Percentiles rank a stretch among this genome's conserved stretches.
Evolutionary conservation across 495 filamentous ascomycete species (phyloP).

Genomic region (Penicillium coprophilum): DNA sequence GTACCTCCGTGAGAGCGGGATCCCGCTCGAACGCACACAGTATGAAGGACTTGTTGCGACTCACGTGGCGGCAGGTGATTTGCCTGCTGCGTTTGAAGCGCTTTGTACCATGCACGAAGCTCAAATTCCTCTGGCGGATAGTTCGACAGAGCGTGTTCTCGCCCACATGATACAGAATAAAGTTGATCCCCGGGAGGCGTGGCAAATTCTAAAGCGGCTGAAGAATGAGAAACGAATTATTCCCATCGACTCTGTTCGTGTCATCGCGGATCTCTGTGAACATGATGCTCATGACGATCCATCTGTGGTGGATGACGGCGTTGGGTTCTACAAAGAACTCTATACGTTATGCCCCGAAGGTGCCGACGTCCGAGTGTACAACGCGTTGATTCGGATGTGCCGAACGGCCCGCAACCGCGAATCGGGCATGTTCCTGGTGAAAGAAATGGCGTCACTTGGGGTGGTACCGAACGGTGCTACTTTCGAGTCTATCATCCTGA

Average conservation of each 20-base stretch:
- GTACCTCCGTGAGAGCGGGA: slow-evolving; percentile 46
- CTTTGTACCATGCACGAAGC: slow-evolving; percentile 68
- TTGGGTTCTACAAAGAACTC: slow-evolving; percentile 70
- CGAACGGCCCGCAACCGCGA: slow-evolving; percentile 47
- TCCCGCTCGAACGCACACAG: slow-evolving; percentile 58
- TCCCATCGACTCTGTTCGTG: slow-evolving; percentile 33
- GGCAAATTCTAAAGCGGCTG: slow-evolving; percentile 55
- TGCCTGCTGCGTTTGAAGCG: slow-evolving; percentile 56
- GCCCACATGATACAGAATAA: slow-evolving; percentile 37
- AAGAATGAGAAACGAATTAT: slow-evolving; percentile 30
- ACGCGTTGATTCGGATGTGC: slow-evolving; percentile 65
- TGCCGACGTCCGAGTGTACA: slow-evolving; percentile 64
- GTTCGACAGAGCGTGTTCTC: slow-evolving; percentile 60
- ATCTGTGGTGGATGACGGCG: slow-evolving; percentile 46
- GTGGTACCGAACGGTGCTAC: slow-evolving; percentile 59
- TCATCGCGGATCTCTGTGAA: slow-evolving; percentile 36
- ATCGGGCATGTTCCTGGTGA: slow-evolving; percentile 64
- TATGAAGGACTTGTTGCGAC: slow-evolving; percentile 74
- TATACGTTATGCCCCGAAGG: slow-evolving; percentile 58
- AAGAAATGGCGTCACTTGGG: slow-evolving; percentile 68
- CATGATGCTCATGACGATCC: slow-evolving; percentile 28
- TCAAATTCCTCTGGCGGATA: slow-evolving; percentile 49
- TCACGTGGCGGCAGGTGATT: slow-evolving; percentile 56
- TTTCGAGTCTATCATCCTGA: slow-evolving; percentile 67
- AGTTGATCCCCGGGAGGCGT: slow-evolving; percentile 40